Percentiles rank a stretch among this genome's conserved stretches.
Evolutionary conservation across 805 yeast genomes (phyloP).

Genomic region (Candida ponderosae): DNA sequence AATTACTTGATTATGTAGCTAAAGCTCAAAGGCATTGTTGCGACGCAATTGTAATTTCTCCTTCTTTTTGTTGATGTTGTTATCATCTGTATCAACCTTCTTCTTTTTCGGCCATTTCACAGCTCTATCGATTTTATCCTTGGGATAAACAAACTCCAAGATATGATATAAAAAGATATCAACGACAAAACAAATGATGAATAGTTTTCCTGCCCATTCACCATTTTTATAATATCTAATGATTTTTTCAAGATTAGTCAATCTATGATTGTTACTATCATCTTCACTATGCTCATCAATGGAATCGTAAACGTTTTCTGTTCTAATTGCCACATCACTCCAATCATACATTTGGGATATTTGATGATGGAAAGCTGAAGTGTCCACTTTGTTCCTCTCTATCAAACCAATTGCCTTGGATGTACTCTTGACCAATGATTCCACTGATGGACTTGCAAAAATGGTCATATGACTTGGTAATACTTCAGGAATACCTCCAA

Average conservation of each 20-base stretch:
- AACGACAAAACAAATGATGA: constrained; percentile 70
- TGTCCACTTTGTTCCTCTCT: constrained; percentile 52
- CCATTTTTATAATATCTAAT: constrained; percentile 63
- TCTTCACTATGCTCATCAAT: constrained; percentile 33
- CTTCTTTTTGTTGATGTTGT: constrained; percentile 3
- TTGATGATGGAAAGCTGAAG: constrained; percentile 69
- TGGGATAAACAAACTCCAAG: constrained; percentile 68
- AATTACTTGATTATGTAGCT: neutral
- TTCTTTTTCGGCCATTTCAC: constrained; percentile 65
- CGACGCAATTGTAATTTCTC: neutral
- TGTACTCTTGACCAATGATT: constrained; percentile 67
- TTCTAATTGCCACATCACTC: constrained; percentile 80
- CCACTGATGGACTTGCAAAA: constrained; percentile 84
- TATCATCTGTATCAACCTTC: neutral
- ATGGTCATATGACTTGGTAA: constrained; percentile 89
- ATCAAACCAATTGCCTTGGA: constrained; percentile 59
- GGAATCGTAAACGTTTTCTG: constrained; percentile 71
- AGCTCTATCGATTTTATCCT: constrained; percentile 60
- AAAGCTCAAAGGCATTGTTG: neutral
- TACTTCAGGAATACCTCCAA: constrained; percentile 98
- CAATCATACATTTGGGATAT: constrained; percentile 84
- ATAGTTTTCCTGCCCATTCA: constrained; percentile 80
- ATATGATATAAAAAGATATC: constrained; percentile 60
- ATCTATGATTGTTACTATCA: constrained; percentile 26
- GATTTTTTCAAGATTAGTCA: constrained; percentile 44